phyloP scores from a whole-genome alignment of 1,284 basidiomycete genomes.

The Inonotus hispidus region DNA sequence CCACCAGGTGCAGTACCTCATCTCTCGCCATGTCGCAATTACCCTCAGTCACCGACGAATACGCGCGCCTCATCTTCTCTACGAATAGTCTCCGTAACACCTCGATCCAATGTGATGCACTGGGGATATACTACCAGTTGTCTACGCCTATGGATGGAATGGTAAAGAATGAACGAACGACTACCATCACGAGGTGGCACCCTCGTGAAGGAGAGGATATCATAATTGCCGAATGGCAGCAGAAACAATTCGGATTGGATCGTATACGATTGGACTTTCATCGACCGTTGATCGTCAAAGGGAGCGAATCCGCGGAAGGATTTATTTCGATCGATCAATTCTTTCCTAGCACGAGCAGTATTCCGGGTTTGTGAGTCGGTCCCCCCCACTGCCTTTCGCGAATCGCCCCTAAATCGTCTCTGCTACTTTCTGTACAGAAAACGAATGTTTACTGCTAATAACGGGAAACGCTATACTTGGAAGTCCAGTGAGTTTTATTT shows the following conservation, averaged over 20 bases:
- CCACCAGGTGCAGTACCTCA: neutral
- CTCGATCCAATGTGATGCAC: neutral
- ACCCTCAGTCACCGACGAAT: neutral
- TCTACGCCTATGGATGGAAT: neutral
- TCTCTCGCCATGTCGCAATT: neutral
- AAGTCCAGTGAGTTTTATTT: neutral
- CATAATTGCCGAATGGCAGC: neutral
- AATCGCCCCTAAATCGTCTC: too few relatives aligned
- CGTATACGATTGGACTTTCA: neutral
- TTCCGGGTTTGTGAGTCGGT: too few relatives aligned
- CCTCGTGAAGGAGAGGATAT: neutral
- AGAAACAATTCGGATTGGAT: neutral
- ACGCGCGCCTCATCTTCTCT: conserved; percentile 2
- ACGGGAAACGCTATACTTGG: neutral
- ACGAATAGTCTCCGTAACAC: neutral
- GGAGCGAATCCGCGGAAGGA: neutral
- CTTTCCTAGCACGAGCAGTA: neutral
- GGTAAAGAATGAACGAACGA: neutral
- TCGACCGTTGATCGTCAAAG: neutral
- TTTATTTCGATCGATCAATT: neutral
- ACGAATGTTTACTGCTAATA: neutral
- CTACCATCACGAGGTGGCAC: neutral
- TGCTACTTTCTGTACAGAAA: neutral
- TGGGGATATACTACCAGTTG: conserved; percentile 1
- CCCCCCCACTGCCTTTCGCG: too few relatives aligned